Evolutionary conservation across 495 filamentous ascomycete genomes (phyloP).

Genomic region (Trichoderma parareesei): DNA sequence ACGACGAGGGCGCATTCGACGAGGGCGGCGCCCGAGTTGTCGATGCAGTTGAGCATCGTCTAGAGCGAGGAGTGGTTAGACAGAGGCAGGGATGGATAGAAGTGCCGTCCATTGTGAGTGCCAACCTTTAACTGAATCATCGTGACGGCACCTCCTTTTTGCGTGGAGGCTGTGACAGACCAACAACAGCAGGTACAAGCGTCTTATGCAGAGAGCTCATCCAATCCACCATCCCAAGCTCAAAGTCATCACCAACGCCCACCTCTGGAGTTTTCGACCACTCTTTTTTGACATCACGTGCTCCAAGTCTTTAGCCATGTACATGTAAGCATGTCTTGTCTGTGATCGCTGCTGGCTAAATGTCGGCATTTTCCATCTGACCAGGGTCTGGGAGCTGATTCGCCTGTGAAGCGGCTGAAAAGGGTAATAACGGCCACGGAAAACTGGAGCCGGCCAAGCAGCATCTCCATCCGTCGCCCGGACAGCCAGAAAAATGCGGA

Average conservation of each 20-base stretch:
- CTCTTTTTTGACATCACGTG: constrained; percentile 1
- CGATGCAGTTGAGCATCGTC: constrained; percentile 99
- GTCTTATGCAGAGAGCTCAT: too few relatives aligned
- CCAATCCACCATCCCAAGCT: neutral
- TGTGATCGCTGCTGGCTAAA: neutral
- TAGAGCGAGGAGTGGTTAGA: constrained; percentile 27
- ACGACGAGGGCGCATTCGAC: constrained; percentile 94
- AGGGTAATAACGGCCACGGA: neutral
- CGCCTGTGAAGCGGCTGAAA: neutral
- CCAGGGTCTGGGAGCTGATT: too few relatives aligned
- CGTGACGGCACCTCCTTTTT: constrained; percentile 31
- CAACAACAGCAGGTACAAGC: constrained; percentile 12
- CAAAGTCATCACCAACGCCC: neutral
- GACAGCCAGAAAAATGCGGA: neutral
- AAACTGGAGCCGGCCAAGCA: neutral
- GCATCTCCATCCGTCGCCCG: constrained; percentile 8
- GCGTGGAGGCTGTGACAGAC: neutral
- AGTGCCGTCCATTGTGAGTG: neutral
- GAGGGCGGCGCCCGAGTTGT: constrained; percentile 97
- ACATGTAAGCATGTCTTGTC: too few relatives aligned
- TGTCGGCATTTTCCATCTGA: neutral
- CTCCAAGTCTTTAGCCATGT: neutral
- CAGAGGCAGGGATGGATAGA: neutral
- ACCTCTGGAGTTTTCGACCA: neutral
- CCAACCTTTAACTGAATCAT: constrained; percentile 98